Conservation (phyloP, 208 protist species). For the Wallacemonas sp. region DNA sequence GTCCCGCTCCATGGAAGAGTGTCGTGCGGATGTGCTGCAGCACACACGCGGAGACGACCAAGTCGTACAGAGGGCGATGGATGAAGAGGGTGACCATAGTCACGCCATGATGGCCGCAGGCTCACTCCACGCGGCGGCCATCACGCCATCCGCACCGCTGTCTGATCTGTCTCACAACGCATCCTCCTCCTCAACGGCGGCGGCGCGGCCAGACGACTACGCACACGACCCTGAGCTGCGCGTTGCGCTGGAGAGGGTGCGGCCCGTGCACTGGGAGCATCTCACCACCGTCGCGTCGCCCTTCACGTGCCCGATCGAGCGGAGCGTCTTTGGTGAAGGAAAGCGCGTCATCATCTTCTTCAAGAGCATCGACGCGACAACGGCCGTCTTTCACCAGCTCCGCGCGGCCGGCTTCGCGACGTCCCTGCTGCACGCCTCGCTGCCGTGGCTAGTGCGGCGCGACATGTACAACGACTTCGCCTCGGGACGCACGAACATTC, state of each 20-base stretch:
- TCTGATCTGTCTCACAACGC: not conserved
- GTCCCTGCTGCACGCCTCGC: conserved; percentile 68
- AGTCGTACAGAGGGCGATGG: too few relatives aligned
- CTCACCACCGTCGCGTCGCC: conserved; percentile 72
- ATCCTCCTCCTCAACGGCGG: not conserved
- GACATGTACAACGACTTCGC: conserved; percentile 71
- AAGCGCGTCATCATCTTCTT: conserved; percentile 74
- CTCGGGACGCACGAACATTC: conserved; percentile 80
- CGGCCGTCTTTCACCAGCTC: conserved; percentile 77
- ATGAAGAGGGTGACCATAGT: too few relatives aligned
- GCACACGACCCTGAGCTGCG: conserved; percentile 39
- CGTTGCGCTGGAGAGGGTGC: conserved; percentile 52
- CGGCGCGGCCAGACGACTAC: conserved; percentile 27
- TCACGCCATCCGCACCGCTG: too few relatives aligned
- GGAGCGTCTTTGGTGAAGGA: conserved; percentile 63
- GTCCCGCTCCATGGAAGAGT: conserved; percentile 47
- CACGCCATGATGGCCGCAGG: too few relatives aligned
- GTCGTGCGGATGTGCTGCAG: conserved; percentile 16
- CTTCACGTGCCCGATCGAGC: conserved; percentile 62
- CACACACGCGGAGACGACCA: too few relatives aligned
- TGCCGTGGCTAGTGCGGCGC: conserved; percentile 61
- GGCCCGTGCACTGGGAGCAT: conserved; percentile 72
- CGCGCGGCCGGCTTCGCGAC: conserved; percentile 56
- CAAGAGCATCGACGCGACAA: conserved; percentile 68
- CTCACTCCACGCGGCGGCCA: too few relatives aligned